These are phyloP conservation scores for Leccinum boreale DNA, from an alignment of 768 basidiomycete species.

Conservation along the genomic window DNA sequence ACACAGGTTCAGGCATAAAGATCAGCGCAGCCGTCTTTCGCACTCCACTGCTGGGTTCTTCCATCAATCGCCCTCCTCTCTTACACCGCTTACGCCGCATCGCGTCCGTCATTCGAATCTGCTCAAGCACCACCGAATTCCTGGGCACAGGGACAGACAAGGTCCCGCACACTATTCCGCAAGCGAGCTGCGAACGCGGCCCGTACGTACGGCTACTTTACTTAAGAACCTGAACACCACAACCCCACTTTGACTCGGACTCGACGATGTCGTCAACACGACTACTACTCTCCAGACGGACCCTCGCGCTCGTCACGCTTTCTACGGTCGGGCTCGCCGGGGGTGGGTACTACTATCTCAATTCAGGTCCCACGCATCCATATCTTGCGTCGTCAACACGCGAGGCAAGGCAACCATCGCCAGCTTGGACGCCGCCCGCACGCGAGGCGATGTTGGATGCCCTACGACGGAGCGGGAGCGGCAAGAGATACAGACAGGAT, in stretches of 20 bases:
- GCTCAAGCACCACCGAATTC: not conserved
- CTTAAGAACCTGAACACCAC: not conserved
- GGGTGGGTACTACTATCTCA: conserved; percentile 68
- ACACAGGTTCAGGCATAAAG: not conserved
- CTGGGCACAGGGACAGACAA: not conserved
- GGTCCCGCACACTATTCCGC: not conserved
- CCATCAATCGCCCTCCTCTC: not conserved
- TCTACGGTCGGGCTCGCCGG: conserved; percentile 52
- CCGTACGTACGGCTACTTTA: not conserved
- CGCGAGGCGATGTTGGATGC: conserved; percentile 61
- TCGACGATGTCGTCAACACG: conserved; percentile 12
- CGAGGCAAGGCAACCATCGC: conserved; percentile 67
- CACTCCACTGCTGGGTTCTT: not conserved
- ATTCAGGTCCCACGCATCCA: conserved; percentile 55
- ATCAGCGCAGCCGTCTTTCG: not conserved
- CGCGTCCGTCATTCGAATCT: not conserved
- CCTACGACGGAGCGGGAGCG: conserved; percentile 31
- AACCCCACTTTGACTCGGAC: not conserved
- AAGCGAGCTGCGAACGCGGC: not conserved
- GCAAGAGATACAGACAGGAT: not conserved
- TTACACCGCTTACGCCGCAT: not conserved
- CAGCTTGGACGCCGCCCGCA: conserved; percentile 75
- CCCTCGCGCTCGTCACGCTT: conserved; percentile 50
- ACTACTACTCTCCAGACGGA: conserved; percentile 50
- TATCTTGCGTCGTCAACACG: conserved; percentile 61